Percentiles rank a stretch among this genome's conserved stretches.
Conservation (phyloP, 1,284 basidiomycete species). For the Dichomitus squalens region DNA sequence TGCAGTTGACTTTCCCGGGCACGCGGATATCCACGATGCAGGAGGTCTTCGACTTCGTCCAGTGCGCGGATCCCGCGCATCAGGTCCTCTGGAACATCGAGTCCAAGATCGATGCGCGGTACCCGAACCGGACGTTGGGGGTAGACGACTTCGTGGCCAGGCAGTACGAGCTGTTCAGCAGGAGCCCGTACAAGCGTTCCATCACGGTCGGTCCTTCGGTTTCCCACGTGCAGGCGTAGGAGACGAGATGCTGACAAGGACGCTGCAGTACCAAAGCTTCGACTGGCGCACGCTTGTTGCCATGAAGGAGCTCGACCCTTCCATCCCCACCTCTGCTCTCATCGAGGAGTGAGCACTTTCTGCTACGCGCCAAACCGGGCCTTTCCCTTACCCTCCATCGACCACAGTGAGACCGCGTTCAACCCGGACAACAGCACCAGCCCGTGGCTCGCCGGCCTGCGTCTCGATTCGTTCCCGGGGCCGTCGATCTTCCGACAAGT, state of each 20-base stretch:
- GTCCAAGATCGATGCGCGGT: conserved; percentile 70
- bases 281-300: conserved; percentile 73
- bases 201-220: conserved; percentile 55
- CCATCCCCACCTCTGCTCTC: conserved; percentile 60
- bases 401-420: conserved; percentile 44
- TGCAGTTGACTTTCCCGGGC: conserved; percentile 66
- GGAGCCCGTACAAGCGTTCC: conserved; percentile 55
- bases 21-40: conserved; percentile 71
- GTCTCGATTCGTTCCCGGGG: conserved; percentile 59
- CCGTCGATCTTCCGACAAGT: conserved; percentile 53
- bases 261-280: conserved; percentile 76
- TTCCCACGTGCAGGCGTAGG: not conserved
- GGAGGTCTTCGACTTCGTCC: conserved; percentile 76
- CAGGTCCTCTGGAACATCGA: conserved; percentile 77
- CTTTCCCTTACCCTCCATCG: not conserved
- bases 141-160: conserved; percentile 68
- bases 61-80: conserved; percentile 66
- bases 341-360: conserved; percentile 62
- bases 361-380: not conserved
- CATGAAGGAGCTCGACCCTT: conserved; percentile 60
- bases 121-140: conserved; percentile 56
- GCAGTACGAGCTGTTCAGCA: conserved; percentile 58
- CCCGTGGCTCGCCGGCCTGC: conserved; percentile 65
- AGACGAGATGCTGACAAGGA: not conserved
- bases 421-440: conserved; percentile 43